A percentile compares a stretch with the other conserved stretches of the same genome.
Evolutionary conservation across 2,329 filamentous ascomycete genomes (phyloP).

Genomic region (Sclerotinia subarctica): DNA sequence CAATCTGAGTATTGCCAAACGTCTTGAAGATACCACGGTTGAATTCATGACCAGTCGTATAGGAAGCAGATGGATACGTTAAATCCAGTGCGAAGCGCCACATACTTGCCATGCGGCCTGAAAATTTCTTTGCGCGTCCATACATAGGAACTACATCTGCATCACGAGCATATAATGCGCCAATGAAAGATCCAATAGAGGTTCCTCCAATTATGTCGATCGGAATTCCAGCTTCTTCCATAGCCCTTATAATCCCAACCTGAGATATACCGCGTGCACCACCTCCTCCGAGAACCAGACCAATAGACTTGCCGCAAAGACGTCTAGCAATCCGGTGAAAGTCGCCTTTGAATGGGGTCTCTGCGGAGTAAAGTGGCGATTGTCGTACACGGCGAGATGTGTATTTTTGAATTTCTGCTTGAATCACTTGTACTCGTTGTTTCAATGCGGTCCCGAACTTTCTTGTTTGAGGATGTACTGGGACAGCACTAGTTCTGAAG

Average conservation of each 20-base stretch:
- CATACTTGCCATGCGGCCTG: constrained; percentile 97
- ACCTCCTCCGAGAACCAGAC: constrained; percentile 88
- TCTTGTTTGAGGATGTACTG: constrained; percentile 70
- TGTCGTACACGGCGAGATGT: constrained; percentile 90
- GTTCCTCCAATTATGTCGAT: constrained; percentile 95
- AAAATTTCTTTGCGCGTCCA: constrained; percentile 93
- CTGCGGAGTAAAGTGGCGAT: constrained; percentile 82
- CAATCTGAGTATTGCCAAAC: constrained; percentile 93
- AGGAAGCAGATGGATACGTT: constrained; percentile 93
- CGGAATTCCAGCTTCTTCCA: constrained; percentile 94
- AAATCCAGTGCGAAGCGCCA: constrained; percentile 97
- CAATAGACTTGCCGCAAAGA: constrained; percentile 90
- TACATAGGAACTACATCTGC: constrained; percentile 97
- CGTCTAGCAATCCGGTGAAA: constrained; percentile 89
- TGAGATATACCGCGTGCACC: constrained; percentile 90
- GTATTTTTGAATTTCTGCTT: constrained; percentile 97
- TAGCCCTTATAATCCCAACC: constrained; percentile 86
- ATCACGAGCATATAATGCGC: constrained; percentile 90
- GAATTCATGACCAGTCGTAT: constrained; percentile 98
- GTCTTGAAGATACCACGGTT: constrained; percentile 99
- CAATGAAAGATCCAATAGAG: constrained; percentile 93
- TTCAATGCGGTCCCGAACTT: constrained; percentile 84
- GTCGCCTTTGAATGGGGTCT: constrained; percentile 92
- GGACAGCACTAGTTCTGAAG: constrained; percentile 72
- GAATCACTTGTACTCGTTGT: constrained; percentile 87